phyloP scores from a whole-genome alignment of 495 filamentous ascomycete species.

The Penicillium silybi region DNA sequence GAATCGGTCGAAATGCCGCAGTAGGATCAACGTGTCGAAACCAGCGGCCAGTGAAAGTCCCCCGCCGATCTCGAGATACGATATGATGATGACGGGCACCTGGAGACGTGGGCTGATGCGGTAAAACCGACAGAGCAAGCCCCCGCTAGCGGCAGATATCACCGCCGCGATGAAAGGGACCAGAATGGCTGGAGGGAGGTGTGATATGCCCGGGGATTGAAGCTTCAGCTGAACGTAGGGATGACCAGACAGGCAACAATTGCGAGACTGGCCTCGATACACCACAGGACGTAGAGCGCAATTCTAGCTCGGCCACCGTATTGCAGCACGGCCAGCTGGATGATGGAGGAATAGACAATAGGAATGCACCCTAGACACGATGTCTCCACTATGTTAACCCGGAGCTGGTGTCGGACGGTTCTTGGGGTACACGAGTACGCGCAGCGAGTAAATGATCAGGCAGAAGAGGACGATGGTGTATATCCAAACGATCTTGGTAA shows the following conservation, averaged over 20 bases:
- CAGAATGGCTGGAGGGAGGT: slow-evolving; percentile 17
- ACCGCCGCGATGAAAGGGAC: slow-evolving; percentile 29
- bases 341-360: slow-evolving; percentile 29
- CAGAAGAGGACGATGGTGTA: slow-evolving; percentile 26
- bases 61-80: slow-evolving; percentile 28
- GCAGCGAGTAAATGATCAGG: slow-evolving; percentile 25
- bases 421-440: slow-evolving; percentile 23
- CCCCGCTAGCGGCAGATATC: slow-evolving; percentile 29
- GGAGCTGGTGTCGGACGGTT: slow-evolving; percentile 21
- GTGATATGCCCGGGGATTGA: slow-evolving; percentile 21
- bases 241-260: slow-evolving; percentile 17
- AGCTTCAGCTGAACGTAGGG: slow-evolving; percentile 27
- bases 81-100: slow-evolving; percentile 31
- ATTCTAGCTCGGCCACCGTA: slow-evolving; percentile 19
- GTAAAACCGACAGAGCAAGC: slow-evolving; percentile 18
- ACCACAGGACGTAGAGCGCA: slow-evolving; percentile 29
- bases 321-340: slow-evolving; percentile 20
- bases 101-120: slow-evolving; percentile 21
- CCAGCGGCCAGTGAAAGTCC: slow-evolving; percentile 24
- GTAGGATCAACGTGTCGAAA: slow-evolving; percentile 20
- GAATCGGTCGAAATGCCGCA: slow-evolving; percentile 23
- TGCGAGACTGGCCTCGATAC: slow-evolving; percentile 25
- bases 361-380: slow-evolving; percentile 30
- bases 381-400: slow-evolving; percentile 22
- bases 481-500: slow-evolving; percentile 33